phyloP scores from a whole-genome alignment of 2,329 filamentous ascomycete genomes.

The Tolypocladium tundrense region DNA sequence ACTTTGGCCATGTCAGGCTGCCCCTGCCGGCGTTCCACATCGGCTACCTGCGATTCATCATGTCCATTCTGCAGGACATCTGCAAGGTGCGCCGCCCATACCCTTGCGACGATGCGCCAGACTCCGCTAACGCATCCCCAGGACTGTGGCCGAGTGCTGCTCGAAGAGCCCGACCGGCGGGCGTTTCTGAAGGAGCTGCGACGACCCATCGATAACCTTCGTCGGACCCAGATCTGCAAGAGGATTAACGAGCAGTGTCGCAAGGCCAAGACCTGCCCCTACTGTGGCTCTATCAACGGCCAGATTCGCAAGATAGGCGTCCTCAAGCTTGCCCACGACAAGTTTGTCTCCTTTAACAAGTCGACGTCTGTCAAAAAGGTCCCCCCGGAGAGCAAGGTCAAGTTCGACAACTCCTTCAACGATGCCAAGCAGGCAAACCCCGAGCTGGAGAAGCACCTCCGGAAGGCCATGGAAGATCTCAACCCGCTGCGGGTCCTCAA shows the following conservation, averaged over 20 bases:
- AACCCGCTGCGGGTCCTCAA: slow-evolving; percentile 84
- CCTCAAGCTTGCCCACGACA: slow-evolving; percentile 92
- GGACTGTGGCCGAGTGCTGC: slow-evolving; percentile 70
- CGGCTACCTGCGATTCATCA: slow-evolving; percentile 88
- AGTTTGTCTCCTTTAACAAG: slow-evolving; percentile 78
- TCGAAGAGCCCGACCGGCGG: slow-evolving; percentile 71
- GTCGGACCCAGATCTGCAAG: slow-evolving; percentile 75
- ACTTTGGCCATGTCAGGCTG: slow-evolving; percentile 88
- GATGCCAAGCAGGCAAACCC: slow-evolving; percentile 67
- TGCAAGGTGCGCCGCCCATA: slow-evolving; percentile 61
- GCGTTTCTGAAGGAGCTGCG: slow-evolving; percentile 71
- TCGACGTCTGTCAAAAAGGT: slow-evolving; percentile 81
- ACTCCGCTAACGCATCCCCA: background rate
- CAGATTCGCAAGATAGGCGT: slow-evolving; percentile 85
- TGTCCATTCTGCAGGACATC: slow-evolving; percentile 85
- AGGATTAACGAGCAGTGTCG: slow-evolving; percentile 81
- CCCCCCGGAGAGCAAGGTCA: slow-evolving; percentile 68
- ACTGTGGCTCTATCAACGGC: slow-evolving; percentile 76
- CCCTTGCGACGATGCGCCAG: too few relatives aligned
- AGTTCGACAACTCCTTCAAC: slow-evolving; percentile 77
- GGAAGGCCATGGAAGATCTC: slow-evolving; percentile 88
- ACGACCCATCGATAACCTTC: slow-evolving; percentile 76
- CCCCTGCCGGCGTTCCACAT: slow-evolving; percentile 92
- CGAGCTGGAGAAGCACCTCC: slow-evolving; percentile 83
- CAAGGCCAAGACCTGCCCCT: slow-evolving; percentile 73